Evolutionary conservation across 1,284 basidiomycete species (phyloP), one percentile per base, ranked within the genome.

Genomic region (Spongispora temasekensis): DNA sequence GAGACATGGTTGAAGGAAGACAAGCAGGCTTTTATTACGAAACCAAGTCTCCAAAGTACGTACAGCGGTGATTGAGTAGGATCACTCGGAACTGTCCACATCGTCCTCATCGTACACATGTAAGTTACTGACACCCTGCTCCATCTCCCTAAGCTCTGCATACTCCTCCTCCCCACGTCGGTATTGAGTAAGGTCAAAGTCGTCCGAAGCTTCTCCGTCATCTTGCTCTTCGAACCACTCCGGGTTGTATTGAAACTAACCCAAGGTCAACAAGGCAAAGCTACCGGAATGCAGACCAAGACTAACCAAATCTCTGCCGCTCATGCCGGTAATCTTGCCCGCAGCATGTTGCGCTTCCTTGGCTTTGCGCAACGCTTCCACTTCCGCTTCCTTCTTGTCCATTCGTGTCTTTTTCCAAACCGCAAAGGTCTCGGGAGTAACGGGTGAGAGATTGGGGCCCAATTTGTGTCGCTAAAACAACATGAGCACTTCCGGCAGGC

Each of bases 321-420:
- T 94, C 92, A 99, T 94, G 57, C 97, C 97, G 37, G 81, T 85
- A 75, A 83, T 89, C 86, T 98, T 98, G 67, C 97, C 97, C 5
- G 95, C 95, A 4, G 91, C 88, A 65, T 85, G 85, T 68, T 95
- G 91, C 4, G 86, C 75, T 56, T 91, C 90, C 80, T 99, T 99
- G 53, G 95, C 86, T 78, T 93, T 96, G 71, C 85, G 86, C 59
- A 89, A 25, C 0, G 86, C 92, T 59, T 97, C 94, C 44, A 81
- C 78, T 72, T 97, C 95, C 12, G 94, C 95, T 54, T 87, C 81
- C 78, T 95, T 99, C 88, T 95, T 96, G 80, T 93, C 88, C 87
- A 93, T 84, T 62, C 93, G 80, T 55, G 91, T 97, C 81, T 89
- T 91, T 80, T 99, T 99, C 97, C 97, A 99, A 56, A 85, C 82